A percentile compares a stretch with the other conserved stretches of the same genome.
These are phyloP conservation scores for Melampsora americana DNA, from an alignment of 1,284 basidiomycete species.

Conservation along the genomic window DNA sequence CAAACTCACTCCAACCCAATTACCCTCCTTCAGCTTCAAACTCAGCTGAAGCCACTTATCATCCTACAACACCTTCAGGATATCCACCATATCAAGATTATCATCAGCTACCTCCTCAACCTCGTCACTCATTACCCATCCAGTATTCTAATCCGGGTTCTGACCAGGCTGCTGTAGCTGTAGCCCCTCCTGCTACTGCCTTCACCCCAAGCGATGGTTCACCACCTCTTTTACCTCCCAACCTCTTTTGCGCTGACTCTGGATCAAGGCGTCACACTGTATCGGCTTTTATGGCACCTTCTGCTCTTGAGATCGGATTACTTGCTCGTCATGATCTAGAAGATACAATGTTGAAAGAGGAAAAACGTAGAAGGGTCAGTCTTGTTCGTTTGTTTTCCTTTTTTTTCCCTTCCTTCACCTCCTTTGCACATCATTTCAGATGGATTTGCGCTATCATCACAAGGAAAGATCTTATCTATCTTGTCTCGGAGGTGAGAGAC, in stretches of 20 bases:
- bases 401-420: too few relatives aligned
- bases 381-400: not conserved
- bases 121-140: slow-evolving; percentile 9
- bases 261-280: slow-evolving; percentile 34
- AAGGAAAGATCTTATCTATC: too few relatives aligned
- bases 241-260: slow-evolving; percentile 11
- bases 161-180: not conserved
- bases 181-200: slow-evolving; percentile 25
- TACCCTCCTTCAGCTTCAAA: not conserved
- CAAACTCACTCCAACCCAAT: slow-evolving; percentile 6
- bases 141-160: not conserved
- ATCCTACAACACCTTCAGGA: not conserved
- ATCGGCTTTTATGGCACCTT: slow-evolving; percentile 25
- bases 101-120: not conserved
- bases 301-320: slow-evolving; percentile 17
- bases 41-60: not conserved
- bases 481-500: too few relatives aligned
- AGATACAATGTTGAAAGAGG: slow-evolving; percentile 33
- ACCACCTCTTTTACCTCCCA: slow-evolving; percentile 25
- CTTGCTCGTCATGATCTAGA: slow-evolving; percentile 18
- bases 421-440: not conserved
- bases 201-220: slow-evolving; percentile 37
- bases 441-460: not conserved
- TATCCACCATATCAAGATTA: not conserved
- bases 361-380: slow-evolving; percentile 32